phyloP scores from a whole-genome alignment of 495 filamentous ascomycete genomes.

The Aspergillus nidulans region DNA sequence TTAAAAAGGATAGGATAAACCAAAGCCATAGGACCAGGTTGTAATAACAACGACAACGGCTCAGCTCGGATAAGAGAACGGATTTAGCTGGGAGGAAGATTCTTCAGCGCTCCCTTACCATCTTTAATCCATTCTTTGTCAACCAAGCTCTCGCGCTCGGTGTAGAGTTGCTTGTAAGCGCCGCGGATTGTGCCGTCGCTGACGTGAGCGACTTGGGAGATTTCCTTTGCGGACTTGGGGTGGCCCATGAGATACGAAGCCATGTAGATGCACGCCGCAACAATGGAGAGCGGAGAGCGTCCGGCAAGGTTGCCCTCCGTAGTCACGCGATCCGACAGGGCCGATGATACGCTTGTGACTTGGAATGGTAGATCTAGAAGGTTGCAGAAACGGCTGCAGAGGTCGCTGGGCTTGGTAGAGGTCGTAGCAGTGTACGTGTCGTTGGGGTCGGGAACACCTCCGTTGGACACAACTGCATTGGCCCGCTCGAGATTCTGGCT shows the following conservation, averaged over 20 bases:
- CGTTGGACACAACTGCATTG: conserved; percentile 43
- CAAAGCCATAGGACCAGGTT: neutral
- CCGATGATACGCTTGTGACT: conserved; percentile 66
- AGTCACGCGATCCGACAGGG: conserved; percentile 69
- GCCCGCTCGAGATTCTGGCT: conserved; percentile 52
- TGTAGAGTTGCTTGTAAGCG: conserved; percentile 84
- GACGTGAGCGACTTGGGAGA: conserved; percentile 73
- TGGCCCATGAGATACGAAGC: conserved; percentile 77
- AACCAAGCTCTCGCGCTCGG: conserved; percentile 66
- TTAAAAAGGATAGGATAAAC: neutral
- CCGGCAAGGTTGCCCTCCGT: conserved; percentile 76
- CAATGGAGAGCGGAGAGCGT: conserved; percentile 88
- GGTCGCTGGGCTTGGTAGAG: conserved; percentile 76
- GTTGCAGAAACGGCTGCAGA: conserved; percentile 85
- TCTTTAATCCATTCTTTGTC: conserved; percentile 68
- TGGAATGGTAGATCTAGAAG: conserved; percentile 64
- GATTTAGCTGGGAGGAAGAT: conserved; percentile 55
- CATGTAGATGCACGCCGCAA: conserved; percentile 95
- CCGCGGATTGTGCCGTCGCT: conserved; percentile 95
- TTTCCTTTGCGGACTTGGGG: conserved; percentile 76
- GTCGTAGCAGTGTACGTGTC: conserved; percentile 68
- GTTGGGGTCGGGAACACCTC: conserved; percentile 42
- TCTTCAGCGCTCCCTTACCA: conserved; percentile 62
- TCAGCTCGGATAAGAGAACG: neutral
- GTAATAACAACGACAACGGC: neutral